Conservation (phyloP, 371 early-diverging fungal species). For the Smittium mucronatum region DNA sequence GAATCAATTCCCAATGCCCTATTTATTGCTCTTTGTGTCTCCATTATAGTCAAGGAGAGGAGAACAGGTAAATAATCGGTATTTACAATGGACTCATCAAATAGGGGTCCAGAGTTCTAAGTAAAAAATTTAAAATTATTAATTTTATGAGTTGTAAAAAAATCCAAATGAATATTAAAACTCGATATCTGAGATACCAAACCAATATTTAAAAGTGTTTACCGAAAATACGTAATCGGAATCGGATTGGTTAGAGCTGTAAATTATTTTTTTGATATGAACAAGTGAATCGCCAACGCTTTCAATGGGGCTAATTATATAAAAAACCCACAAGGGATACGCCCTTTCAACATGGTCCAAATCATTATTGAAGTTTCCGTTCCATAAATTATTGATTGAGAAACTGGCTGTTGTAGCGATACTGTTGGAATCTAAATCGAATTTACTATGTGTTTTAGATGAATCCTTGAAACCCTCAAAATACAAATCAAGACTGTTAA, state of each 20-base stretch:
- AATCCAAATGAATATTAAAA: too few species aligned
- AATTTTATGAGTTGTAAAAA: too few species aligned
- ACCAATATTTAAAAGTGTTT: too few species aligned
- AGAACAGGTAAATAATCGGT: not conserved
- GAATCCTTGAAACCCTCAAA: not conserved
- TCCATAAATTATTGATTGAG: not conserved
- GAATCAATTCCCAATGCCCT: not conserved
- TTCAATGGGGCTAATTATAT: not conserved
- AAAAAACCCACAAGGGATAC: not conserved
- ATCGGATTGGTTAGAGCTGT: constrained; percentile 1
- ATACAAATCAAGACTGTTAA: not conserved
- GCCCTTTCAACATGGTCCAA: not conserved
- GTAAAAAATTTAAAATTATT: too few species aligned
- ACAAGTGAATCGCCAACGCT: not conserved
- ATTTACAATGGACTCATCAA: constrained; percentile 4
- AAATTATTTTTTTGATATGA: constrained; percentile 1
- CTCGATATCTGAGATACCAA: too few species aligned
- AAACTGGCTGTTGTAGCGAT: not conserved
- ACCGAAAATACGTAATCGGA: not conserved
- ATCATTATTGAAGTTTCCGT: not conserved
- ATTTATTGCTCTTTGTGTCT: not conserved
- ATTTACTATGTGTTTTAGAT: not conserved
- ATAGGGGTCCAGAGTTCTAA: constrained; percentile 6
- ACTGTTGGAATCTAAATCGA: not conserved
- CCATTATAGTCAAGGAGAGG: constrained; percentile 3